Evolutionary conservation across 176 grass and related monocot genomes (phyloP), one percentile per base, ranked within the genome.

Genomic region (Aegilops bicornis): DNA sequence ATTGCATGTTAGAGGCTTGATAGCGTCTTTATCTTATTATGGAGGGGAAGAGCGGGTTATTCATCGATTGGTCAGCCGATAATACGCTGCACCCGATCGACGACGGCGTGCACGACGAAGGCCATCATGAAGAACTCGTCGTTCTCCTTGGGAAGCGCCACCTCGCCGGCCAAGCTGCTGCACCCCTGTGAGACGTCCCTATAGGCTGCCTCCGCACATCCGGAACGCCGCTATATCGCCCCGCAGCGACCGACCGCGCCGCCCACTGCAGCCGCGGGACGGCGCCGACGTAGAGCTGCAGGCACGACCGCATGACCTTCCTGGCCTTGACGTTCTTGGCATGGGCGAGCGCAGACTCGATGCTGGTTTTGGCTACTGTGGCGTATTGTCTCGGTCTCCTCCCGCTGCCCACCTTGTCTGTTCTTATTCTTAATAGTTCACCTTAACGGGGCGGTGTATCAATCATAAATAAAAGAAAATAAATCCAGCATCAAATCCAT

Each of bases 201-300:
- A 71, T 76, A 68, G 58, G 48, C 74, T 8, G 64, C 74, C 22
- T 47, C 24, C 36, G 79, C 74, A 88, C 74, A 39, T 79, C 73
- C 19, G 9, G 3, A 25, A 36, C 87, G 52, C 50, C 81, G 52
- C 48, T 25, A 54, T 72, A 89, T 35, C 81, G 19, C 15, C 81
- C 52, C 0, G 64, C 52, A 0, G 65, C 74, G 27, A 84, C 87
- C 8, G 73, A 42, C 0, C 37, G 24, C 72, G 64, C 81, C 54
- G 73, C 73, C 73, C 80, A 83, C 47, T 27, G 68, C 60, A 77
- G 64, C 64, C 52, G 35, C n/a, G 72, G 72, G 11, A 82, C 83
- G 14, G 60, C 50, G 12, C 45, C 42, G 47, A 17, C 45, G 84
- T 89, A 89, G 71, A 85, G 87, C 73, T 32, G 83, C 73, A 89